Conservation (phyloP, 1,139 yeast species). For the Yamadazyma friedrichii region DNA sequence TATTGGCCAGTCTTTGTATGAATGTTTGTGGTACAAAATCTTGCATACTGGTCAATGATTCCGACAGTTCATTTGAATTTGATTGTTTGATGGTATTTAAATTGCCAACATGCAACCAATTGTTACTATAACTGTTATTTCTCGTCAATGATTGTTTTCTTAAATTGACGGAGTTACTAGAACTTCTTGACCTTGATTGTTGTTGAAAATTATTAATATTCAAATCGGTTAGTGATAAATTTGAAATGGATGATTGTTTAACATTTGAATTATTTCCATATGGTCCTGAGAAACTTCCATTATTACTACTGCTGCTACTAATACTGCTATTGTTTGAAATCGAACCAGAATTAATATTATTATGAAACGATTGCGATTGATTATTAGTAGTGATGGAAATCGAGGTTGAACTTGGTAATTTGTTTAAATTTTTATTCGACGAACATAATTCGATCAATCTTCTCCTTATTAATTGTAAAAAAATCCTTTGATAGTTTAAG, state of each 20-base stretch:
- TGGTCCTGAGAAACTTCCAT: conserved; percentile 6
- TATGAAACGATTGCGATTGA: not conserved
- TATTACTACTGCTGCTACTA: not conserved
- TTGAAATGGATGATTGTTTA: conserved; percentile 41
- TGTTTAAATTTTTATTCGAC: conserved; percentile 10
- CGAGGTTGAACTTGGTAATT: conserved; percentile 30
- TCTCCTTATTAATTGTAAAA: conserved; percentile 43
- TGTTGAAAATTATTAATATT: conserved; percentile 35
- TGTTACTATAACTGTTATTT: conserved; percentile 39
- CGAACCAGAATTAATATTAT: not conserved
- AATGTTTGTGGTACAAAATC: conserved; percentile 45
- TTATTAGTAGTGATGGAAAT: conserved; percentile 17
- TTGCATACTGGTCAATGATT: conserved; percentile 45
- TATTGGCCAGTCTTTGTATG: conserved; percentile 30
- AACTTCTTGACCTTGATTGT: conserved; percentile 23
- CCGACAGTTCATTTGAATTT: conserved; percentile 35
- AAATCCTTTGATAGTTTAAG: conserved; percentile 38
- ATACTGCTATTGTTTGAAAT: not conserved
- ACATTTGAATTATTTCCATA: conserved; percentile 7
- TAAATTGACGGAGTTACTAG: conserved; percentile 26
- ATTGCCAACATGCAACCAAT: conserved; percentile 50
- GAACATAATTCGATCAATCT: conserved; percentile 42
- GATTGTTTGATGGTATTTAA: conserved; percentile 33
- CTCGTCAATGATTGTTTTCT: conserved; percentile 48
- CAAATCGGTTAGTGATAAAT: conserved; percentile 41